Evolutionary conservation across 2,329 filamentous ascomycete species (phyloP).

Genomic region (Aspergillus luchuensis): DNA sequence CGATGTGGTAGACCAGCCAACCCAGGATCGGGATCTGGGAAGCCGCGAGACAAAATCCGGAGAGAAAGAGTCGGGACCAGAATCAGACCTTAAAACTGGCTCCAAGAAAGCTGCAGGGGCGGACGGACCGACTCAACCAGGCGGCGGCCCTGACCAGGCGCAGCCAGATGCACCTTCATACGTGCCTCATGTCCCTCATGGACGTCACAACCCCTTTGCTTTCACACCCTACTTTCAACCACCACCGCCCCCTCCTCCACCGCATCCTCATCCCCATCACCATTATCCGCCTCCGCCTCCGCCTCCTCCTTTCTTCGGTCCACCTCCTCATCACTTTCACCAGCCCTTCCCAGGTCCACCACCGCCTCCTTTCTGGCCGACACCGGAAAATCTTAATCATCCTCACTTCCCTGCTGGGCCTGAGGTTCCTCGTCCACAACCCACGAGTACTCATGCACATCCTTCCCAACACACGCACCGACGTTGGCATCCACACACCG

Average conservation of each 20-base stretch:
- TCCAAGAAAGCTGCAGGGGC: neutral
- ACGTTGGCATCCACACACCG: too few relatives aligned
- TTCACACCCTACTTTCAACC: neutral
- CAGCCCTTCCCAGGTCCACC: neutral
- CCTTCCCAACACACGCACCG: neutral
- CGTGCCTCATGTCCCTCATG: neutral
- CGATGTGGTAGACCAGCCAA: neutral
- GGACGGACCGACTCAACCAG: neutral
- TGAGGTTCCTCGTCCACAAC: neutral
- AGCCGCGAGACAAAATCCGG: neutral
- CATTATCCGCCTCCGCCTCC: neutral
- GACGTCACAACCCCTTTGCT: neutral
- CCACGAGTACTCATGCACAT: neutral
- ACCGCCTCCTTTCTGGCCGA: neutral
- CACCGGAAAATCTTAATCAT: neutral
- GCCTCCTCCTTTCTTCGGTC: neutral
- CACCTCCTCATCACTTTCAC: neutral
- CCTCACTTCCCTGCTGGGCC: neutral
- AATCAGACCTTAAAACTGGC: neutral
- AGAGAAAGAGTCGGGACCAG: neutral
- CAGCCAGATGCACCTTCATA: neutral
- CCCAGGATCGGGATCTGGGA: neutral
- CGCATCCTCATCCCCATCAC: constrained; percentile 1
- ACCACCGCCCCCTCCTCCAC: constrained; percentile 1
- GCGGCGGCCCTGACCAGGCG: neutral